These are phyloP conservation scores for Nothomitra cinnamomea DNA, from an alignment of 2,329 filamentous ascomycete species.

Conservation along the genomic window DNA sequence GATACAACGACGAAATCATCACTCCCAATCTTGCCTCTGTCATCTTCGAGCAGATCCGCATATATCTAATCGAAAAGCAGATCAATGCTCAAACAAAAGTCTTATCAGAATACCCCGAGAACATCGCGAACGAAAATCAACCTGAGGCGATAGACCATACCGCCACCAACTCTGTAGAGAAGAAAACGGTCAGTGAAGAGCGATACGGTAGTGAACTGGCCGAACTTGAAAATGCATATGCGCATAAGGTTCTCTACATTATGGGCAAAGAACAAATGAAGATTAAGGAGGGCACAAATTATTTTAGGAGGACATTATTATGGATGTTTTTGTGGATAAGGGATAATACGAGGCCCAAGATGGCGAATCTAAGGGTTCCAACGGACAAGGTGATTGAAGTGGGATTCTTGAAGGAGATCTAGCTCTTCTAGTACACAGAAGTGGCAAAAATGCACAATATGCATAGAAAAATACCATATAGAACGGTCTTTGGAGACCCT, in stretches of 20 bases:
- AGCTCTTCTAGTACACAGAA: not conserved
- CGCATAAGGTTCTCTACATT: slow-evolving; percentile 4
- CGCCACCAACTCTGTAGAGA: not conserved
- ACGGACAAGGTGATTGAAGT: slow-evolving; percentile 48
- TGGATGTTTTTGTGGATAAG: slow-evolving; percentile 44
- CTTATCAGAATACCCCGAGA: not conserved
- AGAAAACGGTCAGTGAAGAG: not conserved
- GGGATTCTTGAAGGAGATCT: slow-evolving; percentile 52
- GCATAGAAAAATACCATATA: not conserved
- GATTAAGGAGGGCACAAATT: slow-evolving; percentile 24
- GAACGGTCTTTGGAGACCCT: not conserved
- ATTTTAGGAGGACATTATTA: slow-evolving; percentile 31
- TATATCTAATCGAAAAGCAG: slow-evolving; percentile 25
- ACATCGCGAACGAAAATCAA: not conserved
- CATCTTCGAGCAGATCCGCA: slow-evolving; percentile 40
- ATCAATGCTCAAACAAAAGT: not conserved
- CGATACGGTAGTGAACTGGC: not conserved
- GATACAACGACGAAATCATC: slow-evolving; percentile 56
- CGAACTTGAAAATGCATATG: slow-evolving; percentile 1
- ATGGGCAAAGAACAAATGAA: slow-evolving; percentile 45
- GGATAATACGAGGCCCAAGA: slow-evolving; percentile 49
- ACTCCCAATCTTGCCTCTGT: slow-evolving; percentile 43
- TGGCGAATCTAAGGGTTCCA: slow-evolving; percentile 42
- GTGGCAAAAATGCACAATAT: not conserved
- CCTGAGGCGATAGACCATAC: not conserved